Base-by-base conservation (phyloP, 129 eudicot species). In the Ambrosia trifida region DNA sequence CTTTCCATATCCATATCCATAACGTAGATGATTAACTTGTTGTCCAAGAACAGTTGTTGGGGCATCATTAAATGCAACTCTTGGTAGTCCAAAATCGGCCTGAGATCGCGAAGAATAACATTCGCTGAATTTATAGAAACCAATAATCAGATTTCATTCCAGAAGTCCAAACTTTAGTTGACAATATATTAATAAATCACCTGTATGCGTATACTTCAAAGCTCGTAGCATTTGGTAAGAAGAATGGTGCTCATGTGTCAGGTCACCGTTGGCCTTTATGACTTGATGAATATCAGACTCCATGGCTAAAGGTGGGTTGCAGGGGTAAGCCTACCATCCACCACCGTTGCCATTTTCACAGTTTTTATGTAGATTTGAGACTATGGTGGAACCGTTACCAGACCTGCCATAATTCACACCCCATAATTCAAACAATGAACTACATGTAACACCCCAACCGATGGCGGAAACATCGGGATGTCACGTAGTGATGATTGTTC, bases 271-370 rank as follows among this genome's bases (percentile, higher is more conserved):
- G 69, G 98, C 96, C 75, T 92, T 92, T 77, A 92, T 92, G 47
- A 92, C 98, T 85, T 92, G 98, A 67, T 92, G 98, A 69, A 92
- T 93, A 76, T 91, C 96, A 16, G 97, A 91, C 64, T 91, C 97
- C 97, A 91, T 91, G 69, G n/a, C n/a, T n/a, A n/a, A n/a, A n/a
- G n/a, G n/a, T n/a, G n/a, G n/a, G n/a, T n/a, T n/a, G n/a, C n/a
- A n/a, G n/a, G n/a, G n/a, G n/a, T n/a, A n/a, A n/a, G n/a, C n/a
- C n/a, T n/a, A n/a, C n/a, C n/a, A n/a, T n/a, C n/a, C n/a, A n/a
- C n/a, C n/a, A n/a, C n/a, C n/a, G n/a, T n/a, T n/a, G n/a, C n/a
- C n/a, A n/a, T n/a, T n/a, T n/a, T n/a, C n/a, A n/a, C n/a, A n/a
- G n/a, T n/a, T n/a, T n/a, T n/a, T n/a, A n/a, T n/a, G n/a, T n/a